A percentile compares a stretch with the other conserved stretches of the same genome.
Evolutionary conservation across 2,329 filamentous ascomycete genomes (phyloP).

Genomic region (Onygenales sp.): DNA sequence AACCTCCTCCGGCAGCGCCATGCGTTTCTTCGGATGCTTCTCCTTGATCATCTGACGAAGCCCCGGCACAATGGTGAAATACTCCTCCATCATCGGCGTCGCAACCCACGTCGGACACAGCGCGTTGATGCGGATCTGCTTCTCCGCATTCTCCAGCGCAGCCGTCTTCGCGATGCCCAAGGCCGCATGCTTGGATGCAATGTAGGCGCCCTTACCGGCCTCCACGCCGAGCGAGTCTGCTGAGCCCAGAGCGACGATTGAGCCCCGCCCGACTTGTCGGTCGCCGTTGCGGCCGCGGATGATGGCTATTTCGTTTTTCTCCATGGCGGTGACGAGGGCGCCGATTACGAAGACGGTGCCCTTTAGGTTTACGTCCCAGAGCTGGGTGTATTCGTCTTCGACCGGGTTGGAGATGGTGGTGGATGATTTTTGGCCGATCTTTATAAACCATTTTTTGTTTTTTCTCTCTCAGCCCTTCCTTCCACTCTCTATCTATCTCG

Average conservation of each 20-base stretch:
- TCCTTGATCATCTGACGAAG: slow-evolving; percentile 9
- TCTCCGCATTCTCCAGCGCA: slow-evolving; percentile 18
- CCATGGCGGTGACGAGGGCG: slow-evolving; percentile 16
- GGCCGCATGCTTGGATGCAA: slow-evolving; percentile 35
- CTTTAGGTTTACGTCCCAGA: slow-evolving; percentile 29
- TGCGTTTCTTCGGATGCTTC: slow-evolving; percentile 13
- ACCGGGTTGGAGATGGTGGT: neutral
- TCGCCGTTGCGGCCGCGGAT: slow-evolving; percentile 22
- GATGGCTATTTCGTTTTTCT: slow-evolving; percentile 19
- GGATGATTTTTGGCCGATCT: slow-evolving; percentile 2
- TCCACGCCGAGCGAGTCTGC: slow-evolving; percentile 23
- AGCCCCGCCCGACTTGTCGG: slow-evolving; percentile 16
- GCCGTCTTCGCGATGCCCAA: slow-evolving; percentile 35
- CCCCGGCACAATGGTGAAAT: slow-evolving; percentile 6
- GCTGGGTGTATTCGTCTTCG: slow-evolving; percentile 24
- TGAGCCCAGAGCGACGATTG: slow-evolving; percentile 33
- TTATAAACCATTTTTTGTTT: neutral
- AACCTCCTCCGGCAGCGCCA: slow-evolving; percentile 21
- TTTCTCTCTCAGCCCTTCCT: too few relatives aligned
- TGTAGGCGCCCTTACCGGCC: slow-evolving; percentile 29
- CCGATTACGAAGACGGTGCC: slow-evolving; percentile 32
- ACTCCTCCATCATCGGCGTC: slow-evolving; percentile 20
- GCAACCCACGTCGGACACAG: slow-evolving; percentile 24
- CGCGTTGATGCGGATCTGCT: slow-evolving; percentile 23
- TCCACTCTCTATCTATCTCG: too few relatives aligned